These are phyloP conservation scores for Quercus tomentella DNA, from an alignment of 331 rosid species.

Conservation along the genomic window DNA sequence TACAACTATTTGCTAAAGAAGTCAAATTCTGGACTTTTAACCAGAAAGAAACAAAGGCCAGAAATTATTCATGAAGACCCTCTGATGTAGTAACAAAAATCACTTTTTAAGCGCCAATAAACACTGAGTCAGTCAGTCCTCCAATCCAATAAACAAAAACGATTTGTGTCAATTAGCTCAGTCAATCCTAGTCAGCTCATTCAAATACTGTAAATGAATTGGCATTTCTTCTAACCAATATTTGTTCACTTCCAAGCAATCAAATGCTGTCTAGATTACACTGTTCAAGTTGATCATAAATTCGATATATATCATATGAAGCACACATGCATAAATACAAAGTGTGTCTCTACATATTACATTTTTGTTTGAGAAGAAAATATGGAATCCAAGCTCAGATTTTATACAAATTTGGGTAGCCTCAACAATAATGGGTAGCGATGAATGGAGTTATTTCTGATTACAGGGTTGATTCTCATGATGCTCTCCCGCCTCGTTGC, in stretches of 20 bases:
- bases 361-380: slow-evolving; percentile 36
- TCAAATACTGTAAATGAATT: too few relatives aligned
- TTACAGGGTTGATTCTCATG: slow-evolving; percentile 23
- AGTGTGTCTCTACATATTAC: neutral
- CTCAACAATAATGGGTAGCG: slow-evolving; percentile 35
- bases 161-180: too few relatives aligned
- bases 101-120: too few relatives aligned
- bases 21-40: too few relatives aligned
- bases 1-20: too few relatives aligned
- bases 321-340: slow-evolving; percentile 13
- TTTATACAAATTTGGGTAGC: slow-evolving; percentile 70
- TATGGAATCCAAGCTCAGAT: slow-evolving; percentile 62
- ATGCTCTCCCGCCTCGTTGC: slow-evolving; percentile 74
- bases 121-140: too few relatives aligned
- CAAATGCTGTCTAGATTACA: neutral
- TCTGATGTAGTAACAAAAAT: too few relatives aligned
- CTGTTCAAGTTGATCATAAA: neutral
- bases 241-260: neutral
- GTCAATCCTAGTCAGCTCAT: too few relatives aligned
- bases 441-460: slow-evolving; percentile 3
- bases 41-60: too few relatives aligned
- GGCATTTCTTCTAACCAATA: neutral
- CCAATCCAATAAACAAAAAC: too few relatives aligned
- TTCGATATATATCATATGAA: neutral
- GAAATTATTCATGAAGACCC: too few relatives aligned